Base-by-base conservation (phyloP, 257 asterid genomes). In the Perilla frutescens region DNA sequence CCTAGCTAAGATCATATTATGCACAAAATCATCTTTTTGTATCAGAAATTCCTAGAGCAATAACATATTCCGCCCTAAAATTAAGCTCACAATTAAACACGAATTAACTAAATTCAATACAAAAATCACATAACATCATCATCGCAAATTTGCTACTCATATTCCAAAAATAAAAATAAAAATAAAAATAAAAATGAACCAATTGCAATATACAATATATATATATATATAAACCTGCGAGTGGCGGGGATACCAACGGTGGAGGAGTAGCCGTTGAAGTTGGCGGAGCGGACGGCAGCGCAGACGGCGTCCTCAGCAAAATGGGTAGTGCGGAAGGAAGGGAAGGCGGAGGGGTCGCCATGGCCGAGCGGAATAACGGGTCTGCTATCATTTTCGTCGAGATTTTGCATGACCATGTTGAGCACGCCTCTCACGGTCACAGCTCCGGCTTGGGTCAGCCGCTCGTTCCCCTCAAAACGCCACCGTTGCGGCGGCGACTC, bases 271-370 rank as follows among this genome's bases (percentile, higher is more conserved):
- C 98, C 91, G 76, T 93, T 86, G 83, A 84, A 93, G 15, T 79
- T 74, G 41, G 87, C 86, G 70, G 97, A 84, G 61, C 78, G 84
- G 4, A 90, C 55, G 68, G 97, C 87, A 51, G 82, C 83, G 70
- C 87, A 81, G 68, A 91, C 45, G 61, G 96, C 98, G 32, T 85
- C 87, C 50, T 77, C 93, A 0, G 96, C 98, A 0, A 73, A 72
- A 8, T 77, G 32, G 36, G 89, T 14, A 45, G 94, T 90, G 34
- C 85, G 81, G 50, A 86, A 88, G 72, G 86, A 83, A 6, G 95
- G 88, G 77, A 88, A 90, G 29, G 90, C 79, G 63, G 97, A 90
- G 4, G 97, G 97, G 63, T 90, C 98, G 26, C 98, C 97, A 37
- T 86, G 91, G 47, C 87, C 92, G 31, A 92, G 84, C 10, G 91